Evolutionary conservation across 2,329 filamentous ascomycete species (phyloP), one percentile per base, ranked within the genome.

Genomic region (Aciculosporium take): DNA sequence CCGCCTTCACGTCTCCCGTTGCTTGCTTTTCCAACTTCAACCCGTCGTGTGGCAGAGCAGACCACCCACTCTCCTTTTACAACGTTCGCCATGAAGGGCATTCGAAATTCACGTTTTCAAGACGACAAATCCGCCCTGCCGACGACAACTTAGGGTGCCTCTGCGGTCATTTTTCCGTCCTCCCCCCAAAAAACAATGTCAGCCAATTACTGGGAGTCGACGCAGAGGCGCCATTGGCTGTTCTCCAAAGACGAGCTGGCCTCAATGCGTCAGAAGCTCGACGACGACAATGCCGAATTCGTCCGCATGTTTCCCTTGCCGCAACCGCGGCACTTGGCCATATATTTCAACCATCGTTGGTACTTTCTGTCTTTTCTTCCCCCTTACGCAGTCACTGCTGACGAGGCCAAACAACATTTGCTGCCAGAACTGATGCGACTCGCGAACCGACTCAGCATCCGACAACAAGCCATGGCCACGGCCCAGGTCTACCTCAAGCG

Each of bases 201-300:
- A 27, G 84, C 88, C 57, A 95, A 89, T 63, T 98, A 89, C 66
- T 98, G 88, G 88, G 82, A 86, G 49, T 96, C 91, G 42, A 91
- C 86, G 21, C 91, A 98, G 64, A 76, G 81, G 51, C 81, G 79
- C 51, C 76, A 84, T 66, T 98, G 91, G 91, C 82, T 85, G 43
- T 94, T 94, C 62, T 81, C 84, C 36, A 82, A 85, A 55, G 79
- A 86, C 47, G 78, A 88, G 57, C 72, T 98, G 40, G 74, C 76
- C 12, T 71, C 81, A 40, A 76, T 84, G 58, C 80, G 89, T 43
- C 76, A 81, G 56, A 76, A 77, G 53, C 76, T 94, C 34, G 82
- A 84, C 53, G 81, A 87, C 47, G 76, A 81, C 45, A 83, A 94
- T 54, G 74, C 76, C 47, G 72, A 74, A 33, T 67, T 89, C 12